Percentiles rank a stretch among this genome's conserved stretches.
Conservation (phyloP, 1,284 basidiomycete genomes). For the Microbotryomycetes sp. region DNA sequence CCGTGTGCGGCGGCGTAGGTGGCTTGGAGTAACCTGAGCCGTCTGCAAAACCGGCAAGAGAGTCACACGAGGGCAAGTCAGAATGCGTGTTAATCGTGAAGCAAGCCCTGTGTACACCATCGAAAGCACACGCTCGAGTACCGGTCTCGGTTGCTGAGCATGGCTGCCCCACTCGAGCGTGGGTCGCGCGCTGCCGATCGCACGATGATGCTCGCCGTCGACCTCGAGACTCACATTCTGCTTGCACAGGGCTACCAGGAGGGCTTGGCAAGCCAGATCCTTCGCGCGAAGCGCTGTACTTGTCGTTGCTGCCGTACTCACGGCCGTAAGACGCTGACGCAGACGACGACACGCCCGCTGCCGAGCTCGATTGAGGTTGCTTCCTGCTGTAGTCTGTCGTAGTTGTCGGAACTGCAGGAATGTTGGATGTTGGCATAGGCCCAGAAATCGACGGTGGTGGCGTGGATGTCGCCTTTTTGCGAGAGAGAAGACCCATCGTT, state of each 20-base stretch:
- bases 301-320: not conserved
- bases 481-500: slow-evolving; percentile 28
- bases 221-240: not conserved
- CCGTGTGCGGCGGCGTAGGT: slow-evolving; percentile 3
- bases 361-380: not conserved
- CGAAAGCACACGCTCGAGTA: too few species aligned
- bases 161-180: not conserved
- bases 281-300: slow-evolving; percentile 1
- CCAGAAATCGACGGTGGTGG: slow-evolving; percentile 26
- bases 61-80: not conserved
- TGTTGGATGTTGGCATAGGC: slow-evolving; percentile 6
- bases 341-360: not conserved
- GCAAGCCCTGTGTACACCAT: not conserved
- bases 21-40: not conserved
- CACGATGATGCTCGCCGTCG: too few species aligned
- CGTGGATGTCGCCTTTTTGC: slow-evolving; percentile 22
- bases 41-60: not conserved
- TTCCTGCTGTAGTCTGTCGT: slow-evolving; percentile 12
- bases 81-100: too few species aligned
- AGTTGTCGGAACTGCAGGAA: slow-evolving; percentile 3
- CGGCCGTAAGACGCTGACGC: slow-evolving; percentile 3
- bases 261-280: slow-evolving; percentile 15
- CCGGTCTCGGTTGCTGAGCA: too few species aligned
- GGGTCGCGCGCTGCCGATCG: not conserved
- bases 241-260: slow-evolving; percentile 26